These are phyloP conservation scores for Oleoguttula mirabilis DNA, from an alignment of 495 filamentous ascomycete species.

Conservation along the genomic window DNA sequence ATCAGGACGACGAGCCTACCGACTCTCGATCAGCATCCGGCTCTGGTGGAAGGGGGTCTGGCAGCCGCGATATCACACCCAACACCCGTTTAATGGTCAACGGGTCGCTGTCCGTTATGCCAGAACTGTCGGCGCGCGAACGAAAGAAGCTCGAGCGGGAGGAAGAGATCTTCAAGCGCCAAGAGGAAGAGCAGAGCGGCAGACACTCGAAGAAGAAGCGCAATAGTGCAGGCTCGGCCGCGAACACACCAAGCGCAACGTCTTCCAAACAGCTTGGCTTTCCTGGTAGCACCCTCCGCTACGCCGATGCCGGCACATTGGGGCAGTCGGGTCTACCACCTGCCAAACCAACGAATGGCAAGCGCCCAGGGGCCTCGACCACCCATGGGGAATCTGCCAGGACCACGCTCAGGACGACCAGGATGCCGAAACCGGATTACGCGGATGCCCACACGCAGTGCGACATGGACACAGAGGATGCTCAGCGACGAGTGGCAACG, in stretches of 20 bases:
- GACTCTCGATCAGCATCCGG: conserved; percentile 60
- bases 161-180: conserved; percentile 59
- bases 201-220: conserved; percentile 43
- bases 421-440: conserved; percentile 6
- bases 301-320: conserved; percentile 17
- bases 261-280: conserved; percentile 17
- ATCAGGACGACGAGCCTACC: conserved; percentile 41
- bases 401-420: background rate
- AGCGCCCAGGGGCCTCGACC: background rate
- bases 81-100: conserved; percentile 37
- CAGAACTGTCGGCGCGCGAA: conserved; percentile 70
- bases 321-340: conserved; percentile 25
- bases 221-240: conserved; percentile 42
- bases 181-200: conserved; percentile 46
- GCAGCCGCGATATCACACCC: conserved; percentile 74
- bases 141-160: conserved; percentile 75
- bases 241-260: conserved; percentile 28
- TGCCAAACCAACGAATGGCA: conserved; percentile 5
- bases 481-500: background rate
- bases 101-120: conserved; percentile 35
- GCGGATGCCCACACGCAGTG: conserved; percentile 12
- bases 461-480: conserved; percentile 15
- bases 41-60: conserved; percentile 38
- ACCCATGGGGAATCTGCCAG: conserved; percentile 5
- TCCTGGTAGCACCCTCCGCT: background rate